A percentile compares a stretch with the other conserved stretches of the same genome.
These are phyloP conservation scores for Gossypium laxum DNA, from an alignment of 441 rosid genomes.

Conservation along the genomic window DNA sequence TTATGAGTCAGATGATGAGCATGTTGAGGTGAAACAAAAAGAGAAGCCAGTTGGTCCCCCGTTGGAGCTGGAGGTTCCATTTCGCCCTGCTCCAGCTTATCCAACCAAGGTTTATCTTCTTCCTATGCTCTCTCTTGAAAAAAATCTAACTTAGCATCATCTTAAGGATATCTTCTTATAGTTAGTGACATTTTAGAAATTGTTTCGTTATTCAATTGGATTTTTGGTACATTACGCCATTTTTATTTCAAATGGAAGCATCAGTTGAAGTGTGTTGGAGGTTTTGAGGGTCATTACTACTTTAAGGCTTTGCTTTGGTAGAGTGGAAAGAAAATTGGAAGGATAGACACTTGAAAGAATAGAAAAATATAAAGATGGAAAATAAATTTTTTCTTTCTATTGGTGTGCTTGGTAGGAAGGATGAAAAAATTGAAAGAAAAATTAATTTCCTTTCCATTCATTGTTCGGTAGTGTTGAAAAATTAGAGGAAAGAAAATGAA, in stretches of 20 bases:
- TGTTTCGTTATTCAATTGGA: not conserved
- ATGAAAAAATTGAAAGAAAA: too few species aligned
- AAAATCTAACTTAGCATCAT: not conserved
- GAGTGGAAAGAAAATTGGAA: too few species aligned
- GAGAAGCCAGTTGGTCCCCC: conserved; percentile 92
- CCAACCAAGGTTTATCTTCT: conserved; percentile 46
- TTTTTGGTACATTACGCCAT: not conserved
- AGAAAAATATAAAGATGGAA: too few species aligned
- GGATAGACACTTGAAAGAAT: too few species aligned
- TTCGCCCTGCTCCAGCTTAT: conserved; percentile 71
- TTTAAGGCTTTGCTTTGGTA: not conserved
- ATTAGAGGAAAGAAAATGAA: too few species aligned
- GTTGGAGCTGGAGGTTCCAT: conserved; percentile 71
- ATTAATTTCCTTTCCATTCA: too few species aligned
- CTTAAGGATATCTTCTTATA: not conserved
- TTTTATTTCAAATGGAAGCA: not conserved
- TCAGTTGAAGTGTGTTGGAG: not conserved
- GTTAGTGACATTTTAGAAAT: not conserved
- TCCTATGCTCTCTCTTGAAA: conserved; percentile 2
- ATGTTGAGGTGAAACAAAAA: conserved; percentile 52
- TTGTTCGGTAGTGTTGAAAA: too few species aligned
- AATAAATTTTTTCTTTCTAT: too few species aligned
- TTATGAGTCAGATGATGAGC: conserved; percentile 83
- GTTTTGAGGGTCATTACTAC: not conserved
- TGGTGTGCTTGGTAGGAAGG: too few species aligned